Evolutionary conservation across 2,329 filamentous ascomycete genomes (phyloP).

Genomic region (Claviceps sp.): DNA sequence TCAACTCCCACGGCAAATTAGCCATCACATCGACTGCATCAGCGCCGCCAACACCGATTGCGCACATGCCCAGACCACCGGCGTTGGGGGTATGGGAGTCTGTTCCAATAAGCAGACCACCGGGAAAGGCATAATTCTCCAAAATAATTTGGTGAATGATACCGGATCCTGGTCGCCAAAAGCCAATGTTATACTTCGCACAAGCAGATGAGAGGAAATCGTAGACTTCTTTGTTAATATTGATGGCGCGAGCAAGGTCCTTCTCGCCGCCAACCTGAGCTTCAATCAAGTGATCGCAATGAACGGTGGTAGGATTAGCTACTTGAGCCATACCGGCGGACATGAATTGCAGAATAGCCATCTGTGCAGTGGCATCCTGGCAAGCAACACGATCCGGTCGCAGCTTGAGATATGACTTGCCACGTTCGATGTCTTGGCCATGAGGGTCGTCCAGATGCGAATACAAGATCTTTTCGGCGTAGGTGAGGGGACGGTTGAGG

Average conservation of each 20-base stretch:
- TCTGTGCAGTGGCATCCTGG: conserved; percentile 98
- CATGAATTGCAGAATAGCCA: conserved; percentile 99
- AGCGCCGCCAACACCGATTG: conserved; percentile 94
- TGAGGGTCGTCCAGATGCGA: conserved; percentile 97
- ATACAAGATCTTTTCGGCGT: conserved; percentile 97
- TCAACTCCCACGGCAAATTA: conserved; percentile 92
- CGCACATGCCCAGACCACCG: conserved; percentile 87
- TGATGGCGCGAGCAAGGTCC: conserved; percentile 81
- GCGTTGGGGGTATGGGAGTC: conserved; percentile 97
- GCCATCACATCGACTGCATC: conserved; percentile 99
- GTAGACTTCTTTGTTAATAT: conserved; percentile 99
- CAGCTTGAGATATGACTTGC: conserved; percentile 89
- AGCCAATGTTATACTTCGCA: conserved; percentile 99
- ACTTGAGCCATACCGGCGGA: conserved; percentile 92
- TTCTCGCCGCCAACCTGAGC: conserved; percentile 85
- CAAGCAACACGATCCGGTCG: conserved; percentile 96
- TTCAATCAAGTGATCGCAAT: conserved; percentile 99
- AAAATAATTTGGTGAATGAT: conserved; percentile 99
- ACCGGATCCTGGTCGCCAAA: conserved; percentile 97
- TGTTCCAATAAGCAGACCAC: conserved; percentile 93
- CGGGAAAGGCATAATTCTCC: conserved; percentile 98
- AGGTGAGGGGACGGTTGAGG: conserved; percentile 86
- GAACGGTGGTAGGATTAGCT: conserved; percentile 86
- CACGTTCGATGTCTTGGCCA: conserved; percentile 90
- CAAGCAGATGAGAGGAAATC: conserved; percentile 89